Evolutionary conservation across 331 rosid genomes (phyloP), one percentile per base, ranked within the genome.

Genomic region (Saraca asoca): DNA sequence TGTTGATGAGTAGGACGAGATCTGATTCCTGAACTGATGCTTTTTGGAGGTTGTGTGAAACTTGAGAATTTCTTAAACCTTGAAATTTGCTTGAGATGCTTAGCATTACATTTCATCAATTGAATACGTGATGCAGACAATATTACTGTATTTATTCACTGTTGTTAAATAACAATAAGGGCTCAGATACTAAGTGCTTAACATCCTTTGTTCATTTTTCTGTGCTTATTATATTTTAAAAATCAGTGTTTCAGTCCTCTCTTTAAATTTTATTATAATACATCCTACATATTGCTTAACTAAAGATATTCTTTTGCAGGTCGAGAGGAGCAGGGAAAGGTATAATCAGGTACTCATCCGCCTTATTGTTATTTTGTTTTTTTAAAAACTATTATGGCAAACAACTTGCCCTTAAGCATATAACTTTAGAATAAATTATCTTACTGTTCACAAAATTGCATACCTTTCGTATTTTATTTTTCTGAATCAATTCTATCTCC

Each of bases 301-400:
- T 6, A 18, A 50, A 8, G n/a, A 7, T 63, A 51, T 66, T 81
- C 43, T 62, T 64, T 35, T 78, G 85, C 88, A 93, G 98, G 87
- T 75, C 18, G 90, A 80, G 78, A 81, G 75, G 80, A 72, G 72
- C n/a, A 87, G 78, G 81, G 83, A 81, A 76, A 85, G 98, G 73
- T 71, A 42, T 70, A 86, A 86, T 75, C 94, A 90, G 98, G 98
- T 93, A 88, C 16, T 60, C 17, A 12, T 79, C 56, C 73, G 5
- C 43, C 59, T 52, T 69, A 35, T 17, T 64, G 12, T 46, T 67
- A n/a, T 41, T 59, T 54, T 58, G 46, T 51, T 51, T 67, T 50
- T 43, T 42, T 62, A 62, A 13, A 69, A 67, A 15, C 15, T 12
- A 19, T 73, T 55, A 46, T 41, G 50, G 41, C 34, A 8, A 33